Evolutionary conservation across 202 grass and related monocot species (phyloP), one percentile per base, ranked within the genome.

Genomic region (Musa balbisiana): DNA sequence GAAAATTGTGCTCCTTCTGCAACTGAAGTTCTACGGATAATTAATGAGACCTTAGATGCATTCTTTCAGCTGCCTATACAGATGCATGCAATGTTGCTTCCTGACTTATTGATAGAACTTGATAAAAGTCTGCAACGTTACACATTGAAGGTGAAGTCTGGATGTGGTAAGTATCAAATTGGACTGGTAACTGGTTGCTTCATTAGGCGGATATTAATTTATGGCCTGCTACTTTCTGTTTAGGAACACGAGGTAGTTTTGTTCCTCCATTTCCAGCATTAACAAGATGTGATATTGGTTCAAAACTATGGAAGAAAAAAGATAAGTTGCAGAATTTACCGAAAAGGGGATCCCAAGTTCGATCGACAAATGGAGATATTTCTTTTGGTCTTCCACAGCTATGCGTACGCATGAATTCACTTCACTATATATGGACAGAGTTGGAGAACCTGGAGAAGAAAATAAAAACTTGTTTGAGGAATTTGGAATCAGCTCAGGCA

Each of bases 391-490:
- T 98, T 69, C 82, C 87, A 80, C 95, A 98, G 71, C 83, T 98
- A 3, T 98, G 95, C 63, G 88, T 92, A 67, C 88, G 95, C n/a
- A 78, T 98, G 84, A 98, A 98, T 86, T 87, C 91, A 2, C 85
- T 98, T 52, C 87, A 98, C 71, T 90, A 88, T 83, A 83, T 98
- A 58, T 82, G 87, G 67, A 79, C 71, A 12, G 95, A 98, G 55
- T 83, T 94, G 2, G 95, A 98, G 63, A 98, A 88, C 72, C 66
- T 98, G 52, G 95, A 98, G 75, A 98, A 98, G 84, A 98, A 98
- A 73, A 92, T 93, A 49, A 92, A 83, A 83, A 98, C 95, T 54
- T 88, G 91, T 81, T 88, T 98, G 81, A 67, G 95, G 59, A 98
- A 98, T 23, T 87, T 98, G 14, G 91, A 98, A 80, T 93, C 87